Evolutionary conservation across 2,329 filamentous ascomycete species (phyloP).

Genomic region (Fusarium sp.): DNA sequence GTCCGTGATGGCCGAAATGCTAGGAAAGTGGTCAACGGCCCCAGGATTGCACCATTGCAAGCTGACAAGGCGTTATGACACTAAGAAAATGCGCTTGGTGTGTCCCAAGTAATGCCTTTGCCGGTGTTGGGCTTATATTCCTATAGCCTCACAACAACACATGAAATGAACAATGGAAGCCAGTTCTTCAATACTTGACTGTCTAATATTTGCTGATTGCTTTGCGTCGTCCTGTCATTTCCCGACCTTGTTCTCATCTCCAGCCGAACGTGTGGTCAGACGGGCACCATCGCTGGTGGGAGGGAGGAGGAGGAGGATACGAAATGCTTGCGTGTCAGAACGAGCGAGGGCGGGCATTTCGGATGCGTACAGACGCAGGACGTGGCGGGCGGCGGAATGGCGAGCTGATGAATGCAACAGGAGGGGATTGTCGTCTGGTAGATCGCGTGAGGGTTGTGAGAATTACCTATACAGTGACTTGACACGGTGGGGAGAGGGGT

Average conservation of each 20-base stretch:
- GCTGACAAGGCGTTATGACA: constrained; percentile 45
- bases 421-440: constrained; percentile 41
- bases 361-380: constrained; percentile 27
- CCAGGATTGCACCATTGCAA: constrained; percentile 43
- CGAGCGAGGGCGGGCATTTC: constrained; percentile 10
- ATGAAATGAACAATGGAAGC: neutral
- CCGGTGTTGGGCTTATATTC: constrained; percentile 5
- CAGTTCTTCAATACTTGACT: neutral
- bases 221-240: constrained; percentile 1
- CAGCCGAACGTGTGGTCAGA: constrained; percentile 2
- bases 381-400: constrained; percentile 37
- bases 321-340: constrained; percentile 14
- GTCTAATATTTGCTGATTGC: neutral
- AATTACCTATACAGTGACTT: constrained; percentile 42
- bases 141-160: neutral
- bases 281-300: neutral
- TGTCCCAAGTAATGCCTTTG: constrained; percentile 23
- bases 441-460: constrained; percentile 37
- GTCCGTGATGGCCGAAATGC: constrained; percentile 14
- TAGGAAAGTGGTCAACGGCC: constrained; percentile 35
- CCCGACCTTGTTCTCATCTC: neutral
- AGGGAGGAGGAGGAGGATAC: constrained; percentile 20
- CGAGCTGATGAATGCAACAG: constrained; percentile 36
- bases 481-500: constrained; percentile 10
- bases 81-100: constrained; percentile 28